phyloP scores from a whole-genome alignment of 169 alveolate genomes.

The Plasmodium relictum region DNA sequence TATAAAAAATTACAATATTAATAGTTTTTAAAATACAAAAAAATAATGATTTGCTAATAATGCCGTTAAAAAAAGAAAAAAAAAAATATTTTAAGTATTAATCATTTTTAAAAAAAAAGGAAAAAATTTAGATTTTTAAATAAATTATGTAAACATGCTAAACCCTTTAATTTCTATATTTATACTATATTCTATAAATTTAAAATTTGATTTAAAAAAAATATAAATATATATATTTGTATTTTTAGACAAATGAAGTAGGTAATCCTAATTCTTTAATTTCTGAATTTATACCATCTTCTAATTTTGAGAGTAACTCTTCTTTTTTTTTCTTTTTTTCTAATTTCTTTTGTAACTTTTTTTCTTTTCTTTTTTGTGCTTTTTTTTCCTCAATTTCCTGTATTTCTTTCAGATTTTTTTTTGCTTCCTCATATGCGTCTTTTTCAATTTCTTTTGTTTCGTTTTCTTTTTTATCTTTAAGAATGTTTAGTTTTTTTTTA shows the following conservation, averaged over 20 bases:
- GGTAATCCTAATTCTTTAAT: slow-evolving; percentile 39
- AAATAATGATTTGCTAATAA: too few relatives aligned
- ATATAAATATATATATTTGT: not conserved
- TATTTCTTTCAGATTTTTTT: slow-evolving; percentile 23
- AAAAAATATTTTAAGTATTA: too few relatives aligned
- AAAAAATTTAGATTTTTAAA: not conserved
- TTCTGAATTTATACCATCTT: not conserved
- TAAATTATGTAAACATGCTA: too few relatives aligned
- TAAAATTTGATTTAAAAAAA: not conserved
- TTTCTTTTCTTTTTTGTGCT: slow-evolving; percentile 60
- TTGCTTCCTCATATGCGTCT: slow-evolving; percentile 46
- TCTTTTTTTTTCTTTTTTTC: slow-evolving; percentile 36
- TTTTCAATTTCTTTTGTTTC: slow-evolving; percentile 36
- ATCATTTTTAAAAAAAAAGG: not conserved
- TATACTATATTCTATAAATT: too few relatives aligned
- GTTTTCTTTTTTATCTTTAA: slow-evolving; percentile 79
- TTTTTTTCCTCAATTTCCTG: slow-evolving; percentile 44
- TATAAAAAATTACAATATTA: too few relatives aligned
- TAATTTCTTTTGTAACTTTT: slow-evolving; percentile 48
- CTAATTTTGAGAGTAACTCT: slow-evolving; percentile 12
- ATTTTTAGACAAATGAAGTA: slow-evolving; percentile 27
- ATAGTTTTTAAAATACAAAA: too few relatives aligned
- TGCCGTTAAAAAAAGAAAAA: too few relatives aligned
- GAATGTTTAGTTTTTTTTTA: slow-evolving; percentile 83
- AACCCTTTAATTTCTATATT: too few relatives aligned